phyloP scores from a whole-genome alignment of 495 filamentous ascomycete genomes.

The Daldinia bambusicola region DNA sequence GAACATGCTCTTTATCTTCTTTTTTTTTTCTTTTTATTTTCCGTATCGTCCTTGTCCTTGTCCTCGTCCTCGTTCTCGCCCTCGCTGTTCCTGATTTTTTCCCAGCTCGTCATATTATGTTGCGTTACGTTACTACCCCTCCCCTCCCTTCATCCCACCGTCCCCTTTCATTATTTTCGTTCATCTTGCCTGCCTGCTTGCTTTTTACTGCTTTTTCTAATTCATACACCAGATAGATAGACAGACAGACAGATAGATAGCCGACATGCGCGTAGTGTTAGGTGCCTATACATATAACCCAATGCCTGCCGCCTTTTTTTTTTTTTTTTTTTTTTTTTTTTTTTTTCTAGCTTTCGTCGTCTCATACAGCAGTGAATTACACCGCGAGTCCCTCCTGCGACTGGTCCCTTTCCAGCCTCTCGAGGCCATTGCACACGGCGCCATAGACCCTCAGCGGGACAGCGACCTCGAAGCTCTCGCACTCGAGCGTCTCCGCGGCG shows the following conservation, averaged over 20 bases:
- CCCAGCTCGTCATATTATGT: conserved; percentile 2
- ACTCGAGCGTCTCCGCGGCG: conserved; percentile 77
- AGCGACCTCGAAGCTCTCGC: conserved; percentile 89
- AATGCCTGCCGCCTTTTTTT: background rate
- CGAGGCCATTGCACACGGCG: conserved; percentile 61
- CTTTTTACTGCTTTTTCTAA: conserved; percentile 1
- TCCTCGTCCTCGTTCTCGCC: background rate
- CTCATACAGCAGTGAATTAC: conserved; percentile 36
- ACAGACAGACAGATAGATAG: background rate
- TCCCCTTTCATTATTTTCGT: conserved; percentile 1
- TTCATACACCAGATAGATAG: conserved; percentile 3
- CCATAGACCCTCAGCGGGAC: conserved; percentile 88
- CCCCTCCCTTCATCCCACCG: background rate
- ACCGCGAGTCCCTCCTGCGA: conserved; percentile 60
- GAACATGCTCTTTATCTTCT: conserved; percentile 5
- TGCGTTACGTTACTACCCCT: too few relatives aligned
- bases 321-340: background rate
- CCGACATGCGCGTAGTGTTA: background rate
- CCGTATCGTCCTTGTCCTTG: background rate
- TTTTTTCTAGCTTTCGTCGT: conserved; percentile 6
- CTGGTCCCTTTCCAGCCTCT: conserved; percentile 61
- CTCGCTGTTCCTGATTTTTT: conserved; percentile 13
- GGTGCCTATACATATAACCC: background rate
- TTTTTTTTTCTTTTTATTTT: background rate
- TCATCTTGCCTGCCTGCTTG: too few relatives aligned